A percentile compares a stretch with the other conserved stretches of the same genome.
These are phyloP conservation scores for Paramecium pentaurelia DNA, from an alignment of 73 alveolate genomes.

Conservation along the genomic window DNA sequence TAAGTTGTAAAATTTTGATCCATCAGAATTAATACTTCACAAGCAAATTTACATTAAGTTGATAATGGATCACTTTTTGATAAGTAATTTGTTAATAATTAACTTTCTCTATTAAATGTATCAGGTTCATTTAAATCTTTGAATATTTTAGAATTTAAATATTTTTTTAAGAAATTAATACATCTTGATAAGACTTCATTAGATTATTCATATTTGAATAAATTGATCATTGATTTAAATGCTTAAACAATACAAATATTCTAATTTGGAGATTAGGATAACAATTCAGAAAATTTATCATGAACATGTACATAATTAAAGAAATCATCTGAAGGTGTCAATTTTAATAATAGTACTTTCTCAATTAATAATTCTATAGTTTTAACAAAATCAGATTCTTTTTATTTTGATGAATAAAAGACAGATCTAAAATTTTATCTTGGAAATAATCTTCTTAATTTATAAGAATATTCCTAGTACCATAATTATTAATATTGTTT, in stretches of 20 bases:
- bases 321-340: slow-evolving; percentile 36
- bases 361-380: slow-evolving; percentile 34
- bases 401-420: slow-evolving; percentile 1
- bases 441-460: slow-evolving; percentile 26
- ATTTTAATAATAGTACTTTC: not conserved
- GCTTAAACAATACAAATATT: slow-evolving; percentile 32
- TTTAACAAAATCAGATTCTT: slow-evolving; percentile 3
- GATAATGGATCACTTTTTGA: not conserved
- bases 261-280: slow-evolving; percentile 12
- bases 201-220: not conserved
- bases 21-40: not conserved
- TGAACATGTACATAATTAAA: slow-evolving; percentile 34
- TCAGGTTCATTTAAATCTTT: slow-evolving; percentile 22
- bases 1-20: slow-evolving; percentile 25
- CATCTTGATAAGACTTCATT: slow-evolving; percentile 16
- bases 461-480: slow-evolving; percentile 7
- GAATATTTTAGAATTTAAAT: slow-evolving; percentile 13
- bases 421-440: slow-evolving; percentile 23
- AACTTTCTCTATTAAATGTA: not conserved
- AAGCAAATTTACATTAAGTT: not conserved
- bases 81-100: not conserved
- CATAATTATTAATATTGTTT: not conserved
- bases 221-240: slow-evolving; percentile 26
- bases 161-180: slow-evolving; percentile 11
- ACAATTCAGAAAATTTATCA: slow-evolving; percentile 4